Evolutionary conservation across 2,329 filamentous ascomycete species (phyloP).

Genomic region (Neoascochyta sp.): DNA sequence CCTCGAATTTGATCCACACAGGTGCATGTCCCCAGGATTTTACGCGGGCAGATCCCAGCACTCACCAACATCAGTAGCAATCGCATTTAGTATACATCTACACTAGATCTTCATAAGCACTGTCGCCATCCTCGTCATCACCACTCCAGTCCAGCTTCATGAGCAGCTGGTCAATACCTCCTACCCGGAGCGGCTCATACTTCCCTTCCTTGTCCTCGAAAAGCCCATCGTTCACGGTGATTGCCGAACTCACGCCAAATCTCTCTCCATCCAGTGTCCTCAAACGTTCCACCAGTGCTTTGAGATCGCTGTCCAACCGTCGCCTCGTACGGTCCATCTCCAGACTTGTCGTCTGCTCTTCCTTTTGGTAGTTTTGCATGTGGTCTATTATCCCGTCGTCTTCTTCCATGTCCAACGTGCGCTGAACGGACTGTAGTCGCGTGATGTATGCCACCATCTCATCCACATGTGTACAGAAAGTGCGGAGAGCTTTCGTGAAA

Average conservation of each 20-base stretch:
- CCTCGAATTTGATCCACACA: too few species aligned
- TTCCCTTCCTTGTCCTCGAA: constrained; percentile 41
- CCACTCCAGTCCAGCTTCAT: constrained; percentile 80
- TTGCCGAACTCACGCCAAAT: constrained; percentile 29
- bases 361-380: constrained; percentile 53
- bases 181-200: constrained; percentile 69
- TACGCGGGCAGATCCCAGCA: too few species aligned
- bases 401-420: constrained; percentile 72
- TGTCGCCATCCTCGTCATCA: constrained; percentile 26
- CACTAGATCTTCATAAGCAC: constrained; percentile 18
- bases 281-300: constrained; percentile 55
- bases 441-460: constrained; percentile 73
- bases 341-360: constrained; percentile 65
- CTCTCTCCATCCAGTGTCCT: constrained; percentile 57
- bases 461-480: constrained; percentile 71
- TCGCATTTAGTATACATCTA: too few species aligned
- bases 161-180: constrained; percentile 76
- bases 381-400: constrained; percentile 73
- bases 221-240: constrained; percentile 7
- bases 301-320: constrained; percentile 64
- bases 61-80: too few species aligned
- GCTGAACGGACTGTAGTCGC: constrained; percentile 72
- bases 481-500: constrained; percentile 64
- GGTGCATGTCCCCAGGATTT: too few species aligned
- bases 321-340: constrained; percentile 63